A percentile compares a stretch with the other conserved stretches of the same genome.
These are phyloP conservation scores for Mucor plumbeus DNA, from an alignment of 371 early-diverging fungal species.

Conservation along the genomic window DNA sequence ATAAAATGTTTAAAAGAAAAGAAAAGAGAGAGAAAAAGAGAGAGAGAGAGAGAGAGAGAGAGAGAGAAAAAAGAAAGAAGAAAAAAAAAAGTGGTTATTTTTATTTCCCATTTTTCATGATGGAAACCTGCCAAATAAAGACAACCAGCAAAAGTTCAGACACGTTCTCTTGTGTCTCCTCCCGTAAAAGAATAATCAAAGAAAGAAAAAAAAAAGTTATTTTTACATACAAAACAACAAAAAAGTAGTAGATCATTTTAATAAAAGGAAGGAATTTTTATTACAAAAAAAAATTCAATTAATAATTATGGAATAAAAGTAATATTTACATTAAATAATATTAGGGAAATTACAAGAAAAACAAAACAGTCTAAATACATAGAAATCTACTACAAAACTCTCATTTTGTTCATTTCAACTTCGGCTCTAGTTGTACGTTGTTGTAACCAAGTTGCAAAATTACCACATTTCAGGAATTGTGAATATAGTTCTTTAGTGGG, in stretches of 20 bases:
- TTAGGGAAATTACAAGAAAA: constrained; percentile 1
- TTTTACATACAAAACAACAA: not conserved
- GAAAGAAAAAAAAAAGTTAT: not conserved
- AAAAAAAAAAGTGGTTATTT: constrained; percentile 7
- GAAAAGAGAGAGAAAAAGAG: constrained; percentile 8
- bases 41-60: too few relatives aligned
- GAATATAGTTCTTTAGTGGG: constrained; percentile 76
- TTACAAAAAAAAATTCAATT: not conserved
- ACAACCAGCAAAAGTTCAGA: constrained; percentile 20
- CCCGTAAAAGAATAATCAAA: not conserved
- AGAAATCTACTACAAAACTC: not conserved
- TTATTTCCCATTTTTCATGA: constrained; percentile 9
- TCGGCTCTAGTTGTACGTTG: constrained; percentile 77
- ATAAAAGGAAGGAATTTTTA: not conserved
- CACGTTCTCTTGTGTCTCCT: constrained; percentile 33
- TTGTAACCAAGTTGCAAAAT: constrained; percentile 96
- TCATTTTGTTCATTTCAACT: constrained; percentile 16
- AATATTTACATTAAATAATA: constrained; percentile 3
- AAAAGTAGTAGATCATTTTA: not conserved
- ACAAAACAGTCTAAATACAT: not conserved
- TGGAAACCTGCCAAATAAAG: constrained; percentile 46
- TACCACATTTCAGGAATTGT: constrained; percentile 89
- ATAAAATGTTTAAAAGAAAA: constrained; percentile 4
- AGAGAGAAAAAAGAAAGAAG: constrained; percentile 13
- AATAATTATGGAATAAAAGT: not conserved